Base-by-base conservation (phyloP, 2,329 filamentous ascomycete genomes). In the Boeremia exigua region DNA sequence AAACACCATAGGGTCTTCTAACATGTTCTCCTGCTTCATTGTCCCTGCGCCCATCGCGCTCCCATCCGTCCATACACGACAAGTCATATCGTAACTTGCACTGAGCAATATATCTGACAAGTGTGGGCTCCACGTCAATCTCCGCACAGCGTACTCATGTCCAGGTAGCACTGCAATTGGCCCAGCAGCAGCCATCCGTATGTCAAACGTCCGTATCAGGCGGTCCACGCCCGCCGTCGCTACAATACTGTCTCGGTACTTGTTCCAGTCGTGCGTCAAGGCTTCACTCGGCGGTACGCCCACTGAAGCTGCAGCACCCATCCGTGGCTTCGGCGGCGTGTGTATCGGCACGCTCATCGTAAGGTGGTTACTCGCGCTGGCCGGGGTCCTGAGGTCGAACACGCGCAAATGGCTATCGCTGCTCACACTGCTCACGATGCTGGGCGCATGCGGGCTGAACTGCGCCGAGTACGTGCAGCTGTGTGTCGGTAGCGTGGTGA, bases 221-320 rank as follows among this genome's bases (percentile, higher is more conserved):
- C 90, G 85, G 75, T 99, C 95, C 3, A 98, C 95, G 50, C 95
- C 94, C 1, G 87, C 95, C 0, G 92, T 92, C 0, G 95, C 95
- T 50, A 99, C 80, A 25, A 97, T 82, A 0, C 87, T 89, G 63
- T 92, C 87, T 34, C 90, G 86, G 78, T 99, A 99, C 77, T 99
- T 99, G 80, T 99, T 99, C 95, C 95, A 99, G 76, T 99, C 95
- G 77, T 98, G 95, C 0, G 93, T 96, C 29, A 99, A 84, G 33
- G 91, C 86, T 80, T 99, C 95, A 9, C 86, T 83, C 0, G 92
- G 92, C n/a, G 86, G 80, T 8, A 82, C 73, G 1, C 75, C 74
- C 8, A 75, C 73, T 0, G 74, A 65, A 1, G 75, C 72, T 5
- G 75, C 70, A 8, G 75, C 71, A 6, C 77, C 79, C 54, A 78